Percentiles rank a stretch among this genome's conserved stretches.
Evolutionary conservation across 306 rosid species (phyloP).

Genomic region (Vigna radiata): DNA sequence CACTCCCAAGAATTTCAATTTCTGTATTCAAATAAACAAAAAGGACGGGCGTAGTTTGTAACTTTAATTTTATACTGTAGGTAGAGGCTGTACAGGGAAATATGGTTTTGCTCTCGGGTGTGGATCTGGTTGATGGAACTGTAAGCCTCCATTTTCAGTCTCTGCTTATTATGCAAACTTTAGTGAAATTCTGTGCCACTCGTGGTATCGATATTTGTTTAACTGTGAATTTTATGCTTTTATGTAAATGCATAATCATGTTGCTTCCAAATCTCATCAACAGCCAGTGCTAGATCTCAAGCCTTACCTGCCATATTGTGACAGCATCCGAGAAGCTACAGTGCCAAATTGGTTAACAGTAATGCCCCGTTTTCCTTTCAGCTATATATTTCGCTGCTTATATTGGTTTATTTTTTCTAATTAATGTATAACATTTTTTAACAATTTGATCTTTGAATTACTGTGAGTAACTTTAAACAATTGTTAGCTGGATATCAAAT

Average conservation of each 20-base stretch:
- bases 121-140: conserved; percentile 94
- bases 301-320: conserved; percentile 90
- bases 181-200: conserved; percentile 5
- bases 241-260: conserved; percentile 29
- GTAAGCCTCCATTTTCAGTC: conserved; percentile 63
- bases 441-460: conserved; percentile 22
- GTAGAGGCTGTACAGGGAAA: conserved; percentile 82
- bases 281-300: conserved; percentile 96
- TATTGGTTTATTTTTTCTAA: neutral
- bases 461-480: conserved; percentile 19
- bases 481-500: conserved; percentile 15
- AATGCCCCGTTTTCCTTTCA: conserved; percentile 40
- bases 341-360: conserved; percentile 90
- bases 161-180: conserved; percentile 30
- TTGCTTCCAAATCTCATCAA: conserved; percentile 44
- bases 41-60: conserved; percentile 17
- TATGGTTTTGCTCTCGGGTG: conserved; percentile 87
- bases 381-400: conserved; percentile 23
- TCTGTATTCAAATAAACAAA: conserved; percentile 24
- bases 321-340: conserved; percentile 71
- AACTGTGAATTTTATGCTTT: conserved; percentile 29
- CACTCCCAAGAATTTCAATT: conserved; percentile 4
- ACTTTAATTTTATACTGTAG: conserved; percentile 52
- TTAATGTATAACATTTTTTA: neutral
- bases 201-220: conserved; percentile 32